phyloP scores from a whole-genome alignment of 352 stramenopile genomes.

The Globisporangium cederbergense region DNA sequence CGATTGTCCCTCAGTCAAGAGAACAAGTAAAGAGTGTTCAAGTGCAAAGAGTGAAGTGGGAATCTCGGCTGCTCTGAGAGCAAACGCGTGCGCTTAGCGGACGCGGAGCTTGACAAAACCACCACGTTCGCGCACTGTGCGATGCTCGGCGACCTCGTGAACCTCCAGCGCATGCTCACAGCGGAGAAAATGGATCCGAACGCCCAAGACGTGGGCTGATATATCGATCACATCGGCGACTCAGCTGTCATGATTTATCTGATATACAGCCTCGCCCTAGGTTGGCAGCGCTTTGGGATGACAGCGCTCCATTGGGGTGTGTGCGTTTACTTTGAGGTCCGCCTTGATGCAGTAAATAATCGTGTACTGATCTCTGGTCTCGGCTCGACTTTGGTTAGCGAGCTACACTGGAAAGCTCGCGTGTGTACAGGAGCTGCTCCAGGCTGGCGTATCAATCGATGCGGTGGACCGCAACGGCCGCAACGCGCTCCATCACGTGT shows the following conservation, averaged over 20 bases:
- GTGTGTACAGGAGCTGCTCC: slow-evolving; percentile 52
- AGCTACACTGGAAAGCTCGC: slow-evolving; percentile 54
- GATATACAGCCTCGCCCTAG: neutral
- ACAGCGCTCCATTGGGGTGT: slow-evolving; percentile 77
- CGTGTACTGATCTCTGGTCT: no score
- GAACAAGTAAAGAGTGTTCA: no score
- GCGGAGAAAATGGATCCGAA: slow-evolving; percentile 50
- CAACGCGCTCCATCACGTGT: slow-evolving; percentile 72
- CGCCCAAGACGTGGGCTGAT: slow-evolving; percentile 46
- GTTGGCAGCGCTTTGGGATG: slow-evolving; percentile 66
- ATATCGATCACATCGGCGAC: neutral
- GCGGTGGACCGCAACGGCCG: slow-evolving; percentile 48
- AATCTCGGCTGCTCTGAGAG: neutral
- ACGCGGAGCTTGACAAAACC: slow-evolving; percentile 34
- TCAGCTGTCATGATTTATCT: no score
- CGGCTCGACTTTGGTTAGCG: slow-evolving; percentile 12
- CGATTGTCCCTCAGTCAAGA: neutral
- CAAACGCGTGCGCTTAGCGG: neutral
- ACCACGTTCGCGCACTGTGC: slow-evolving; percentile 53
- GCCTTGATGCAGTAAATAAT: no score
- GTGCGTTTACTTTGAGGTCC: neutral
- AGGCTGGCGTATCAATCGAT: slow-evolving; percentile 32
- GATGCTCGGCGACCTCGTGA: slow-evolving; percentile 44
- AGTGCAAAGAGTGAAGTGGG: neutral
- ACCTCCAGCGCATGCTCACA: slow-evolving; percentile 42